phyloP scores from a whole-genome alignment of 2,329 filamentous ascomycete species.

The Gnomoniopsis smithogilvyi region DNA sequence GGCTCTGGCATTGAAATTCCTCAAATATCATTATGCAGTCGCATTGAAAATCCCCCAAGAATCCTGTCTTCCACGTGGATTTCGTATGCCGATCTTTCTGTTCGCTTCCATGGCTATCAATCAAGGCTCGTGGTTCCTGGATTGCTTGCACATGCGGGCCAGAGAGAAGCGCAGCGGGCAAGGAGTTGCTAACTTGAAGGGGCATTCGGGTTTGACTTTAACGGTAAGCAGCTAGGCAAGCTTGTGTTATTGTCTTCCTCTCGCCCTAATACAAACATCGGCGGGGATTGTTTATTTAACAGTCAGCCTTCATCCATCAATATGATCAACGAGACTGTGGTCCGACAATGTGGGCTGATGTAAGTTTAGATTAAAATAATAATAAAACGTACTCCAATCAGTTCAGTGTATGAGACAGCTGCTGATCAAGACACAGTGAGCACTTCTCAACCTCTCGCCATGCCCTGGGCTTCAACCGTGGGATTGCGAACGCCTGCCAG shows the following conservation, averaged over 20 bases:
- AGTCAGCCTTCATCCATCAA: background rate
- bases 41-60: background rate
- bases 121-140: too few species aligned
- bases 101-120: background rate
- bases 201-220: too few species aligned
- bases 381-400: background rate
- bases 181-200: too few species aligned
- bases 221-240: too few species aligned
- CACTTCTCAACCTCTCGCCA: constrained; percentile 44
- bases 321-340: constrained; percentile 1
- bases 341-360: constrained; percentile 21
- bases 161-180: too few species aligned
- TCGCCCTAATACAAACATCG: too few species aligned
- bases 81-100: background rate
- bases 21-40: background rate
- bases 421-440: constrained; percentile 32
- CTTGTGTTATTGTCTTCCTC: too few species aligned
- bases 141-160: too few species aligned
- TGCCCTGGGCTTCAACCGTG: constrained; percentile 42
- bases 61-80: background rate
- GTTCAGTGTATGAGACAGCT: too few species aligned
- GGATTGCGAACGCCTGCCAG: constrained; percentile 42
- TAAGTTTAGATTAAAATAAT: background rate
- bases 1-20: background rate
- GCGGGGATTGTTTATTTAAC: too few species aligned